phyloP scores from a whole-genome alignment of 2,329 filamentous ascomycete species.

The Periconia macrospinosa region DNA sequence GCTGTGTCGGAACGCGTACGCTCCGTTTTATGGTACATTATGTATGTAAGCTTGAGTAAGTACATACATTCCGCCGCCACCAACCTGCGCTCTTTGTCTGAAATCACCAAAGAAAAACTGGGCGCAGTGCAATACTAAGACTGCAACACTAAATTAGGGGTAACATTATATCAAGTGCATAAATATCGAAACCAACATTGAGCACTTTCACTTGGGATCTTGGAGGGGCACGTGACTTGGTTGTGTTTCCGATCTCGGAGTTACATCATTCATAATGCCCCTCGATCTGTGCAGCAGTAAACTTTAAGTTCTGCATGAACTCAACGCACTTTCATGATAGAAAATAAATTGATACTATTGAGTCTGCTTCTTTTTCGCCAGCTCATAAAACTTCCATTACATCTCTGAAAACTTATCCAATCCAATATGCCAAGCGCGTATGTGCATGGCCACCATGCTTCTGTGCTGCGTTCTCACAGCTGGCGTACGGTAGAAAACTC shows the following conservation, averaged over 20 bases:
- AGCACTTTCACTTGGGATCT: no score
- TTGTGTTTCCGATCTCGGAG: not conserved
- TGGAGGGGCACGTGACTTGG: no score
- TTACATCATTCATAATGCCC: not conserved
- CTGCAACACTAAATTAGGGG: no score
- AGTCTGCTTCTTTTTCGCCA: not conserved
- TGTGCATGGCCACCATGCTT: conserved; percentile 45
- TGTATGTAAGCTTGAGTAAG: no score
- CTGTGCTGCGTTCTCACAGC: conserved; percentile 47
- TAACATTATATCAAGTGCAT: no score
- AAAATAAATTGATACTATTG: not conserved
- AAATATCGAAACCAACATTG: no score
- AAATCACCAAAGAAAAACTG: no score
- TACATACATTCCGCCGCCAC: no score
- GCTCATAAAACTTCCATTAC: not conserved
- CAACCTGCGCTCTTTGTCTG: no score
- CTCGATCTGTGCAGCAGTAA: no score
- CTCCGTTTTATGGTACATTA: not conserved
- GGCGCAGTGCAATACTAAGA: no score
- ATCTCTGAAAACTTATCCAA: not conserved
- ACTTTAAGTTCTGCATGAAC: no score
- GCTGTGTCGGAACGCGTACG: not conserved
- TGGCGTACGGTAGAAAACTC: conserved; percentile 51
- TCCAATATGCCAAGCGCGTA: conserved; percentile 28
- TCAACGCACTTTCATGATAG: not conserved